Base-by-base conservation (phyloP, 805 yeast genomes). In the Cyberlindnera amylophila region DNA sequence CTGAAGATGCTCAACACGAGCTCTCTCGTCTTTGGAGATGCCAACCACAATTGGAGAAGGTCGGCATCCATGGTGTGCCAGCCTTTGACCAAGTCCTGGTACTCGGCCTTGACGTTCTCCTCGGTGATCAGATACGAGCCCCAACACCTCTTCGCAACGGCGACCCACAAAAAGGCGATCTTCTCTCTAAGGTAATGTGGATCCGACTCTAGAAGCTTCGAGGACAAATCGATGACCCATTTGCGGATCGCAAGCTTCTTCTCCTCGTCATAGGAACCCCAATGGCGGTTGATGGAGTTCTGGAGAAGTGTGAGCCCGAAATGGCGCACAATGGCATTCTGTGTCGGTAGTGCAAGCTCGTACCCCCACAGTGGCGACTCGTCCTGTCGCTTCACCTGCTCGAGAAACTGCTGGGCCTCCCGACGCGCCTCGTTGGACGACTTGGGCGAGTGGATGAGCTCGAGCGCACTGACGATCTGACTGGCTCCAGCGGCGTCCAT, bases 281-380 rank as follows among this genome's bases (percentile, higher is more conserved):
- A 77, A 36, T 70, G 67, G 33, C 65, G 63, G 44, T 74, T 72
- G 43, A 91, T 79, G 16, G 96, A 78, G 53, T 80, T 71, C 51
- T 88, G 87, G 24, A 93, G 65, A 47, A 93, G 65, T 14, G 91
- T 81, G 31, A 93, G 68, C 0, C 99, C 99, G 61, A 81, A 93
- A 63, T 95, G 97, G 47, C 96, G 79, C 18, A 90, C 89, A 21
- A 87, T 79, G 50, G 71, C 76, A 58, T 82, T 75, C 69, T 51
- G 80, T 68, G 65, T 77, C 68, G 61, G 79, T 19, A 77, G 59
- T 1, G 96, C 88, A 45, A 93, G 72, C 60, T 85, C 88, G 63
- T 82, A 91, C 3, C 97, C 97, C 90, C 96, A 88, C 47, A 69
- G 77, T 0, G 99, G 97, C 16, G 95, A 82, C 58, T 90, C 95